phyloP scores from a whole-genome alignment of 2,329 filamentous ascomycete genomes.

The Trichophyton mentagrophytes region DNA sequence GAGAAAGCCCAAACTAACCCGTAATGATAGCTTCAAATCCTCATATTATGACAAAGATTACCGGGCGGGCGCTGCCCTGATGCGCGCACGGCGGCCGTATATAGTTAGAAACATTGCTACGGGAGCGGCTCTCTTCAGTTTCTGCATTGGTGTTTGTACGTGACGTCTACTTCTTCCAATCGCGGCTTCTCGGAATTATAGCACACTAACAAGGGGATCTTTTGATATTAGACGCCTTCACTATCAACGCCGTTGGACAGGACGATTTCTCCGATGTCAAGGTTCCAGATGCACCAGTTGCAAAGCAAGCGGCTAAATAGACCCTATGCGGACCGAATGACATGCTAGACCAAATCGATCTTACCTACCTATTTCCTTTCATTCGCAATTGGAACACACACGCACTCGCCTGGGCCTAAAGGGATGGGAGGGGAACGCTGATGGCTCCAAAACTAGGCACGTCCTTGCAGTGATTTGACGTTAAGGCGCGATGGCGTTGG shows the following conservation, averaged over 20 bases:
- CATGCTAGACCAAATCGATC: not conserved
- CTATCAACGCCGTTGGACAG: slow-evolving; percentile 76
- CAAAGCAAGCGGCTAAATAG: slow-evolving; percentile 1
- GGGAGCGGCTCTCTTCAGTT: slow-evolving; percentile 58
- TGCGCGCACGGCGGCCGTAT: slow-evolving; percentile 84
- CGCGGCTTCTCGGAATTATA: not conserved
- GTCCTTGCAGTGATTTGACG: not conserved
- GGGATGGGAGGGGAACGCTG: not conserved
- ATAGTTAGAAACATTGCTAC: slow-evolving; percentile 78
- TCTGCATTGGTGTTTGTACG: slow-evolving; percentile 82
- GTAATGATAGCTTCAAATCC: slow-evolving; percentile 44
- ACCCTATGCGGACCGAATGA: not conserved
- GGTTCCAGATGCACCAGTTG: slow-evolving; percentile 46
- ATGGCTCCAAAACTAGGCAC: not conserved
- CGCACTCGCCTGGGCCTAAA: not conserved
- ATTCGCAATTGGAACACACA: not conserved
- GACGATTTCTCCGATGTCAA: slow-evolving; percentile 95
- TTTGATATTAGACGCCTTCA: slow-evolving; percentile 47
- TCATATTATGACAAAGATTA: slow-evolving; percentile 88
- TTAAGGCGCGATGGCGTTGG: not conserved
- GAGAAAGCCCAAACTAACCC: not conserved
- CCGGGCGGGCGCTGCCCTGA: slow-evolving; percentile 74
- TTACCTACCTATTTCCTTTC: not conserved
- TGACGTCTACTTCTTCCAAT: slow-evolving; percentile 17
- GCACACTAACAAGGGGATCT: not conserved